A percentile compares a stretch with the other conserved stretches of the same genome.
phyloP scores from a whole-genome alignment of 2,329 filamentous ascomycete genomes.

The Cladophialophora psammophila region DNA sequence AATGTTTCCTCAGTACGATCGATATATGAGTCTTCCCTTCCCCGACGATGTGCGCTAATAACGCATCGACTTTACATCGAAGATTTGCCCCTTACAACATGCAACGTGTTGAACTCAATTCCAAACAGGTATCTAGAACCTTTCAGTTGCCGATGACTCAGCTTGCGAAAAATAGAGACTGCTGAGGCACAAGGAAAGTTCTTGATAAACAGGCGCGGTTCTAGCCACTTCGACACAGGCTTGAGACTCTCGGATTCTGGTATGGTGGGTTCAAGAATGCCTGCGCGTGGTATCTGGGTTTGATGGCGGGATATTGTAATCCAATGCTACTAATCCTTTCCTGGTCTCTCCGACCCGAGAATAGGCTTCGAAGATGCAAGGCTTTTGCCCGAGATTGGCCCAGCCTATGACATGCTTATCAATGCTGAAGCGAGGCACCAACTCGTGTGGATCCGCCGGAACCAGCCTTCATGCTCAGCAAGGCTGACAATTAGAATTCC shows the following conservation, averaged over 20 bases:
- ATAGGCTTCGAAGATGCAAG: background rate
- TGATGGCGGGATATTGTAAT: background rate
- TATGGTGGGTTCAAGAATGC: background rate
- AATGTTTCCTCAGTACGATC: background rate
- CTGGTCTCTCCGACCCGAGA: background rate
- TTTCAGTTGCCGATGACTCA: background rate
- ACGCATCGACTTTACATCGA: background rate
- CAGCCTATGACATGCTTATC: background rate
- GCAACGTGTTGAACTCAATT: background rate
- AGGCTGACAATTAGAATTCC: background rate
- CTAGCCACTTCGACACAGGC: background rate
- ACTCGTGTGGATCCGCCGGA: conserved; percentile 7
- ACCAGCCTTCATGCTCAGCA: background rate
- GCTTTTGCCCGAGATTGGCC: conserved; percentile 9
- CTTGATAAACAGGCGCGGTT: background rate
- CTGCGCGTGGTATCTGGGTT: background rate
- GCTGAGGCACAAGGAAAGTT: background rate
- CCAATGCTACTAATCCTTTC: background rate
- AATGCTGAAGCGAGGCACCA: background rate
- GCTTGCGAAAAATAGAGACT: background rate
- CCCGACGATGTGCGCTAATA: background rate
- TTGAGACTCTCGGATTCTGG: background rate
- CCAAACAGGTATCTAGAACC: background rate
- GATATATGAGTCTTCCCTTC: background rate
- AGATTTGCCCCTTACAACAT: conserved; percentile 1